Evolutionary conservation across 1,139 yeast species (phyloP), one percentile per base, ranked within the genome.

Genomic region (Hemisphaericaspora xylofermentans): DNA sequence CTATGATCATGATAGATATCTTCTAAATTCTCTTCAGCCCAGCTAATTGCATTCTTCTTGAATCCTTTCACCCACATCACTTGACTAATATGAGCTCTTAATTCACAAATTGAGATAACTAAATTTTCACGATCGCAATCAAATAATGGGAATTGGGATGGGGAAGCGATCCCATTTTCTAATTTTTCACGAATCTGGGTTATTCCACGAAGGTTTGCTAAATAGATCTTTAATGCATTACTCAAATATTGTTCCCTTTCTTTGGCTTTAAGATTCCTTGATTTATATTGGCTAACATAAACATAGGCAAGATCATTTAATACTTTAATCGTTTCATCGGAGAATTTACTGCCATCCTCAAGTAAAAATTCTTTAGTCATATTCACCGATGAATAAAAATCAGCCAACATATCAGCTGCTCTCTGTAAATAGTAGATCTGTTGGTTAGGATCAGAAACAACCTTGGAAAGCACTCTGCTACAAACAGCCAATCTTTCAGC

Each of bases 41-140:
- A 81, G 14, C 79, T 69, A 28, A 82, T 66, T 1, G 89, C 85
- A 44, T 78, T 77, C 30, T 66, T 56, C 36, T 69, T 62, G 39
- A 67, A 62, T 1, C 82, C 81, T 44, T 75, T 68, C 6, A 74
- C 75, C 86, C 88, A 84, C 48, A 84, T 59, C 6, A 84, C 63
- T 58, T 84, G 91, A 43, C 85, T 72, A 15, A 84, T 64, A 56
- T 83, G 84, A 13, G 82, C 74, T 59, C 78, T 76, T 38, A 78
- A 54, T 37, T 68, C 73, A 35, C 67, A 66, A 16, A 58, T 57
- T 19, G 54, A 43, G 46, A 67, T 49, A 15, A 48, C 48, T 8
- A 71, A 39, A 43, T 68, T 69, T 15, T 56, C 57, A n/a, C 48
- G 49, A 33, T 58, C 60, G 48, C 72, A 66, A 49, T 71, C 55